A percentile compares a stretch with the other conserved stretches of the same genome.
phyloP scores from a whole-genome alignment of 1,139 yeast species.

The Magnusiomyces tetraspermus region DNA sequence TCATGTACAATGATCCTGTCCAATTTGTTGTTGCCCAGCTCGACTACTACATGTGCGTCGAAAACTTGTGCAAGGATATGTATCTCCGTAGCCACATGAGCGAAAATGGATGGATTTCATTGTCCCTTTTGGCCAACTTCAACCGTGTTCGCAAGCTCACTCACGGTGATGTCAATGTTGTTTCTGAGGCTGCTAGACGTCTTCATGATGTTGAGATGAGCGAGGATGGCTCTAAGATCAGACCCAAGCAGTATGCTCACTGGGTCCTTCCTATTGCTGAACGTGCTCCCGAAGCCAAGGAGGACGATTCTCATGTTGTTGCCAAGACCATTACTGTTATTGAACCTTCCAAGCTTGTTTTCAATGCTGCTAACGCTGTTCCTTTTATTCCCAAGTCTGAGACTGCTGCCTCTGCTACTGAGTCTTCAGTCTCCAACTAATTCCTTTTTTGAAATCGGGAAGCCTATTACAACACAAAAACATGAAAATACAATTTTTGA shows the following conservation, averaged over 20 bases:
- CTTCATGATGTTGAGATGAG: constrained; percentile 38
- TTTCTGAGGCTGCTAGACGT: constrained; percentile 39
- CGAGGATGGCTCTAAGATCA: constrained; percentile 37
- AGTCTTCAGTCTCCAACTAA: background rate
- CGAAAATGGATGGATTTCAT: constrained; percentile 60
- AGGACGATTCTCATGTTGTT: constrained; percentile 17
- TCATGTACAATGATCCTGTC: constrained; percentile 23
- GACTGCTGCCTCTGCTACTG: constrained; percentile 4
- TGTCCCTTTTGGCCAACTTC: constrained; percentile 55
- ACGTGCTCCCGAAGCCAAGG: constrained; percentile 37
- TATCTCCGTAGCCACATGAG: constrained; percentile 75
- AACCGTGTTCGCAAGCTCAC: constrained; percentile 60
- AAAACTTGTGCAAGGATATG: constrained; percentile 75
- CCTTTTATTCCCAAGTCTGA: constrained; percentile 32
- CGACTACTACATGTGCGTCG: constrained; percentile 82
- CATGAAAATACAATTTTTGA: too few relatives aligned
- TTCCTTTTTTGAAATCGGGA: too few relatives aligned
- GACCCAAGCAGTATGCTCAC: constrained; percentile 38
- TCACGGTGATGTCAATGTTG: constrained; percentile 40
- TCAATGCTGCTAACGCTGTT: constrained; percentile 33
- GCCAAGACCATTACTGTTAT: constrained; percentile 9
- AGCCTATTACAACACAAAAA: too few relatives aligned
- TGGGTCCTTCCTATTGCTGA: constrained; percentile 46
- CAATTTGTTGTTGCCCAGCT: constrained; percentile 43
- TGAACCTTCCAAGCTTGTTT: constrained; percentile 25